phyloP scores from a whole-genome alignment of 2,329 filamentous ascomycete genomes.

The Colletotrichum abscissum region DNA sequence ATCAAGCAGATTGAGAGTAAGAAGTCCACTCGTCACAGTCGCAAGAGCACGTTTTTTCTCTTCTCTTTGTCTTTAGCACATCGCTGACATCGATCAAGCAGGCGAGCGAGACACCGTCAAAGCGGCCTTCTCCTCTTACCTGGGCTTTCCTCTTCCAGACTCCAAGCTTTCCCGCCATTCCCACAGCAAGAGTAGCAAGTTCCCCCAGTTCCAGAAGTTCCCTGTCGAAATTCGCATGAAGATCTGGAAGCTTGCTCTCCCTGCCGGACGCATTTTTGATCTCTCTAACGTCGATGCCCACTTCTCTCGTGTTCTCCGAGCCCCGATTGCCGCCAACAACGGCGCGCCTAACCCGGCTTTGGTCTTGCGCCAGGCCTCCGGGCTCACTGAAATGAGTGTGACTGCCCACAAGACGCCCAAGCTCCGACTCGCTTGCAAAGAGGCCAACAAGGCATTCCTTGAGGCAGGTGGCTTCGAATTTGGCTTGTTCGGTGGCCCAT shows the following conservation, averaged over 20 bases:
- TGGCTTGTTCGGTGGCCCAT: constrained; percentile 28
- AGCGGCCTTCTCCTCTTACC: constrained; percentile 5
- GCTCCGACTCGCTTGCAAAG: constrained; percentile 31
- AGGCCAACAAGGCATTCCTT: constrained; percentile 27
- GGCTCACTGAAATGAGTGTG: constrained; percentile 24
- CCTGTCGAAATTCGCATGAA: constrained; percentile 34
- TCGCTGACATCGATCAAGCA: constrained; percentile 20
- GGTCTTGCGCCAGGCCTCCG: constrained; percentile 11
- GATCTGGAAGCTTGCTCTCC: constrained; percentile 36
- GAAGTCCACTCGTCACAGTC: not conserved
- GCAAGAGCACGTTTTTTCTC: constrained; percentile 2
- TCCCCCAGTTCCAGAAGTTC: constrained; percentile 25
- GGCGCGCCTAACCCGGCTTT: constrained; percentile 6
- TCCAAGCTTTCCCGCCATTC: constrained; percentile 6
- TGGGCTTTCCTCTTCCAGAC: constrained; percentile 10
- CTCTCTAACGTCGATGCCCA: constrained; percentile 18
- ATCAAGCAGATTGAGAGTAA: constrained; percentile 31
- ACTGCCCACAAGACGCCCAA: constrained; percentile 31
- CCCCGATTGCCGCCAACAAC: not conserved
- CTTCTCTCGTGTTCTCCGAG: constrained; percentile 25
- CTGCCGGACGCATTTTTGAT: constrained; percentile 30
- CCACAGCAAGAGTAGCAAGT: constrained; percentile 9
- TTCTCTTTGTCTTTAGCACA: not conserved
- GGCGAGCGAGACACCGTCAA: constrained; percentile 8
- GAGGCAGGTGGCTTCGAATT: constrained; percentile 34